Percentiles rank a stretch among this genome's conserved stretches.
Evolutionary conservation across 306 rosid species (phyloP).

Genomic region (Cicer yamashitae): DNA sequence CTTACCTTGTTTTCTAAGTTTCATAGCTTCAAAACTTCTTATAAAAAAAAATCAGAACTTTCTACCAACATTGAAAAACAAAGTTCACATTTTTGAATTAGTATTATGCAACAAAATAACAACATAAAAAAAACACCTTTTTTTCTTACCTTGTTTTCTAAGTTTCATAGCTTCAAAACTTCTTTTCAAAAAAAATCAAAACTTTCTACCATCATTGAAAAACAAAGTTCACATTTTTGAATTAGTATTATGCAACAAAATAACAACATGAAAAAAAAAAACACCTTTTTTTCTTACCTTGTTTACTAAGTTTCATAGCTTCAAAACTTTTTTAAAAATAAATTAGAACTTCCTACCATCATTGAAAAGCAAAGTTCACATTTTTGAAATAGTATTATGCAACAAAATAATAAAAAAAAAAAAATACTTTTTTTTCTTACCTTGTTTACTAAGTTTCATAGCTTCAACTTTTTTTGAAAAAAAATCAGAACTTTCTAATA

Average conservation of each 20-base stretch:
- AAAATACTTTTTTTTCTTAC: constrained; percentile 16
- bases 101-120: background rate
- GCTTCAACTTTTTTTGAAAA: constrained; percentile 17
- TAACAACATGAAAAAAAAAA: background rate
- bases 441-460: constrained; percentile 33
- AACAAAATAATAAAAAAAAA: background rate
- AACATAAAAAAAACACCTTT: background rate
- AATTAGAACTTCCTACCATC: constrained; percentile 51
- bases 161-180: constrained; percentile 12
- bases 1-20: constrained; percentile 43
- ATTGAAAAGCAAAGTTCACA: constrained; percentile 9
- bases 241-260: constrained; percentile 1
- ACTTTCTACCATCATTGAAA: constrained; percentile 53
- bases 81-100: constrained; percentile 12
- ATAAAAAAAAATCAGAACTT: background rate
- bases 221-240: constrained; percentile 11
- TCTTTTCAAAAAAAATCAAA: background rate
- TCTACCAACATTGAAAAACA: constrained; percentile 52
- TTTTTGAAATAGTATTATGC: background rate
- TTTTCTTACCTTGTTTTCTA: constrained; percentile 39
- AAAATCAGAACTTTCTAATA: background rate
- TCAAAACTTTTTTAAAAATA: background rate
- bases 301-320: constrained; percentile 27
- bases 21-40: background rate
- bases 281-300: constrained; percentile 31